phyloP scores from a whole-genome alignment of 805 yeast genomes.

The Metschnikowia colocasiae region DNA sequence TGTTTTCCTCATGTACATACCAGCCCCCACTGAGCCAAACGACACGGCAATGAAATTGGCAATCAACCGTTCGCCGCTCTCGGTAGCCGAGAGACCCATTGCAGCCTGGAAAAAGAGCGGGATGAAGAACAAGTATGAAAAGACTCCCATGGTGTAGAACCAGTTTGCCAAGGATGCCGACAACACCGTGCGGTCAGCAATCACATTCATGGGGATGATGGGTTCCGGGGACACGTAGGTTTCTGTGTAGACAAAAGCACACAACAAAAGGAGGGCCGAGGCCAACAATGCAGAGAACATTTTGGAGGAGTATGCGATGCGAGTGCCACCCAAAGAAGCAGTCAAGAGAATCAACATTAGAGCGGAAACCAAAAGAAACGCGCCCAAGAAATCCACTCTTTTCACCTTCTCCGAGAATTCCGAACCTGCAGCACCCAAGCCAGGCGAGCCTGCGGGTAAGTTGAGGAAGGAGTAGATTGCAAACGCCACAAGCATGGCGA shows the following conservation, averaged over 20 bases:
- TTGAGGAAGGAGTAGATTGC: conserved; percentile 37
- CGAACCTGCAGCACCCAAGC: conserved; percentile 48
- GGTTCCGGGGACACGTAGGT: conserved; percentile 55
- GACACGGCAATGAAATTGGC: conserved; percentile 72
- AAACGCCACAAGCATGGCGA: conserved; percentile 40
- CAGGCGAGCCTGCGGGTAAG: conserved; percentile 55
- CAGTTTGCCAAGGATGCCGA: conserved; percentile 66
- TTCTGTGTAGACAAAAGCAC: conserved; percentile 51
- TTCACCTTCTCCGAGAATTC: conserved; percentile 46
- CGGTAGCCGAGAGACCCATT: conserved; percentile 47
- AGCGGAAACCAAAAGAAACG: conserved; percentile 48
- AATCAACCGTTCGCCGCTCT: conserved; percentile 54
- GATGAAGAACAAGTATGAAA: conserved; percentile 59
- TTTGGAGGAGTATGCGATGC: conserved; percentile 44
- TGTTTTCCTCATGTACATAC: conserved; percentile 61
- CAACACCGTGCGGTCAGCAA: conserved; percentile 56
- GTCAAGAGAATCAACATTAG: conserved; percentile 59
- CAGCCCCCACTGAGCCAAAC: conserved; percentile 62
- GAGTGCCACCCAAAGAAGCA: conserved; percentile 63
- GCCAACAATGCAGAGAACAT: conserved; percentile 34
- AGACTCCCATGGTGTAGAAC: conserved; percentile 67
- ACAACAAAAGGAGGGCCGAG: conserved; percentile 32
- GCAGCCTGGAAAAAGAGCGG: conserved; percentile 67
- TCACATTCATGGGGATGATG: conserved; percentile 58
- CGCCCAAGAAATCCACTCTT: conserved; percentile 37